Evolutionary conservation across 164 flowering plant species (phyloP), one percentile per base, ranked within the genome.

Genomic region (Chimonanthus praecox): DNA sequence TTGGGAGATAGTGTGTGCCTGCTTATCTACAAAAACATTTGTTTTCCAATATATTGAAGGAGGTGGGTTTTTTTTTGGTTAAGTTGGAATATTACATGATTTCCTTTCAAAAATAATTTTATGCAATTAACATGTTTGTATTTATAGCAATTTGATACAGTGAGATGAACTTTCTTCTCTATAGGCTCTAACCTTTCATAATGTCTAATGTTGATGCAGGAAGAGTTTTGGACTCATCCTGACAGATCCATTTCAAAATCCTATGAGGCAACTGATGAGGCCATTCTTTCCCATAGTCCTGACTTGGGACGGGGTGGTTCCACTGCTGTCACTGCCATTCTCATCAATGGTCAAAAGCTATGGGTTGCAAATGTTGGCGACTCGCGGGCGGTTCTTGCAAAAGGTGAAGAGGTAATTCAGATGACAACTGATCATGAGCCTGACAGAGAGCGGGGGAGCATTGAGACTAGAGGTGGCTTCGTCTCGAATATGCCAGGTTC

Each of bases 291-390:
- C 0, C 89, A 88, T 70, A 88, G 62, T 76, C 87, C 93, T 62
- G 97, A 92, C 68, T 75, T 92, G 78, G 97, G 94, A n/a, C 78
- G 90, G 72, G 97, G 97, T 69, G 97, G 97, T 18, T 92, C 94
- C 63, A 91, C 97, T 71, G 97, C 97, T 46, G 97, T 91, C 20
- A 91, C 94, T 70, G 97, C 94, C 46, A 88, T 92, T 76, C 83
- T 88, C 45, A 75, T 92, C 72, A 69, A 92, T 62, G 88, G 90
- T 6, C 81, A 68, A 63, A 86, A 84, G 78, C 76, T 92, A 63
- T 92, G 94, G 97, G 75, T 92, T 20, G 97, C 94, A 63, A 90
- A 91, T 87, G 90, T 92, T 71, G 97, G 97, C 49, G 97, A 92
- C 80, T 90, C 97, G 6, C 86, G 97, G 60, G 94, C 86, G 47